A percentile compares a stretch with the other conserved stretches of the same genome.
phyloP scores from a whole-genome alignment of 2,329 filamentous ascomycete genomes.

The Sporothrix pallida region DNA sequence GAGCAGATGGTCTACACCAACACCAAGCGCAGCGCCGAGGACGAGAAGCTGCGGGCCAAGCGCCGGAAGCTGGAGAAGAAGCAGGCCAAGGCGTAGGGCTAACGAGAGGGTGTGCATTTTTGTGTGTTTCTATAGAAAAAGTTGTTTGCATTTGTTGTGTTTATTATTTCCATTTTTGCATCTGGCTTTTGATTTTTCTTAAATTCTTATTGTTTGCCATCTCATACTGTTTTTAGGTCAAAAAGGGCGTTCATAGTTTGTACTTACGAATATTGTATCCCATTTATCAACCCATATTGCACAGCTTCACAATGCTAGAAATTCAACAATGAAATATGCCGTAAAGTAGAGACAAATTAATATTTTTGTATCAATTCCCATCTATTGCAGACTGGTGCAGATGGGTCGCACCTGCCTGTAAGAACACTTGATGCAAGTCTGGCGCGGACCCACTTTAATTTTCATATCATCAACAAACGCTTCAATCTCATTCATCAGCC shows the following conservation, averaged over 20 bases:
- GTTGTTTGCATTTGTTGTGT: slow-evolving; percentile 17
- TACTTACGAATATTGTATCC: slow-evolving; percentile 6
- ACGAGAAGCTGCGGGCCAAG: slow-evolving; percentile 85
- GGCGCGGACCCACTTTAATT: slow-evolving; percentile 30
- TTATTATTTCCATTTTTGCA: background rate
- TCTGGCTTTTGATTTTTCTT: background rate
- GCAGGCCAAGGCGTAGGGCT: slow-evolving; percentile 50
- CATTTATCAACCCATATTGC: background rate
- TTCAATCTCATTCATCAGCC: background rate
- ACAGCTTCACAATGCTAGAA: background rate
- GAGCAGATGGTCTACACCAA: slow-evolving; percentile 98
- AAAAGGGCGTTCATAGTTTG: slow-evolving; percentile 28
- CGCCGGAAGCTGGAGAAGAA: slow-evolving; percentile 84
- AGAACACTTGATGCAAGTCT: background rate
- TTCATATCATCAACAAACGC: slow-evolving; percentile 20
- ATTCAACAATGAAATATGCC: background rate
- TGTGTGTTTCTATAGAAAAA: slow-evolving; percentile 25
- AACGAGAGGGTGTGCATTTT: background rate
- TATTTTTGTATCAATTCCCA: background rate
- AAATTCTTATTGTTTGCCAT: background rate
- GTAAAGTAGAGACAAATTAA: background rate
- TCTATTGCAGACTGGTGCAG: too few species aligned
- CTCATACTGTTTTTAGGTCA: slow-evolving; percentile 18
- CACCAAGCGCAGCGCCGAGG: slow-evolving; percentile 89
- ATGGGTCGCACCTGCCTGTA: too few species aligned